Percentiles rank a stretch among this genome's conserved stretches.
These are phyloP conservation scores for Aspergillus bridgeri DNA, from an alignment of 495 filamentous ascomycete species.

Conservation along the genomic window DNA sequence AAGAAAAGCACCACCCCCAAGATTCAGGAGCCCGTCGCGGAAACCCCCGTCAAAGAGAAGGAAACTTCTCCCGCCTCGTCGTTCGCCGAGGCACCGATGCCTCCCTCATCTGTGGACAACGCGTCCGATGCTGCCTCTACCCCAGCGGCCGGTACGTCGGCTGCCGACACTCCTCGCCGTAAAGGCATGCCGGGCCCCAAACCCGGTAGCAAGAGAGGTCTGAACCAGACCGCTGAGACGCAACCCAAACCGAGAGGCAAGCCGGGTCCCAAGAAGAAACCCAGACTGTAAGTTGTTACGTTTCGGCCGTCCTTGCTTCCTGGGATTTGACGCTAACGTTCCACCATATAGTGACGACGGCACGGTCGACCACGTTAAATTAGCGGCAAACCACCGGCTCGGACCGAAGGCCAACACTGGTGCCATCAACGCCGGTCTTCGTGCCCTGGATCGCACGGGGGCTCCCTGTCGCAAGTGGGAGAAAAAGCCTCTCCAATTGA, in stretches of 20 bases:
- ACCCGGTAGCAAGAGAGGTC: conserved; percentile 56
- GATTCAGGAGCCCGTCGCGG: conserved; percentile 34
- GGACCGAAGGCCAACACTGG: conserved; percentile 97
- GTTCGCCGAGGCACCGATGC: conserved; percentile 44
- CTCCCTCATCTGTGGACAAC: conserved; percentile 53
- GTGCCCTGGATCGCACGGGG: conserved; percentile 85
- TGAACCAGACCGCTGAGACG: conserved; percentile 54
- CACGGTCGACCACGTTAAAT: conserved; percentile 48
- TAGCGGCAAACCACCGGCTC: conserved; percentile 64
- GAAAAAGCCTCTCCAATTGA: conserved; percentile 74
- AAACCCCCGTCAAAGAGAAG: conserved; percentile 40
- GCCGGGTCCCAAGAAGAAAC: conserved; percentile 94
- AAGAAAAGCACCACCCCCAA: conserved; percentile 29
- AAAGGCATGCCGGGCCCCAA: conserved; percentile 59
- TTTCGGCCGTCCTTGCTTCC: background rate
- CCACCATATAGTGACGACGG: conserved; percentile 54
- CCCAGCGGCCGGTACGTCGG: conserved; percentile 49
- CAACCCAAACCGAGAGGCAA: conserved; percentile 70
- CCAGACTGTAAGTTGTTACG: conserved; percentile 70
- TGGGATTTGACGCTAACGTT: conserved; percentile 16
- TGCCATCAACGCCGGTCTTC: conserved; percentile 93
- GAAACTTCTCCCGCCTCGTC: conserved; percentile 47
- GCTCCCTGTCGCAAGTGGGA: conserved; percentile 91
- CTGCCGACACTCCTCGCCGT: conserved; percentile 49
- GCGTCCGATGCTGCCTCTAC: conserved; percentile 53